Conservation (phyloP, 805 yeast species). For the Barnettozyma vustinii region DNA sequence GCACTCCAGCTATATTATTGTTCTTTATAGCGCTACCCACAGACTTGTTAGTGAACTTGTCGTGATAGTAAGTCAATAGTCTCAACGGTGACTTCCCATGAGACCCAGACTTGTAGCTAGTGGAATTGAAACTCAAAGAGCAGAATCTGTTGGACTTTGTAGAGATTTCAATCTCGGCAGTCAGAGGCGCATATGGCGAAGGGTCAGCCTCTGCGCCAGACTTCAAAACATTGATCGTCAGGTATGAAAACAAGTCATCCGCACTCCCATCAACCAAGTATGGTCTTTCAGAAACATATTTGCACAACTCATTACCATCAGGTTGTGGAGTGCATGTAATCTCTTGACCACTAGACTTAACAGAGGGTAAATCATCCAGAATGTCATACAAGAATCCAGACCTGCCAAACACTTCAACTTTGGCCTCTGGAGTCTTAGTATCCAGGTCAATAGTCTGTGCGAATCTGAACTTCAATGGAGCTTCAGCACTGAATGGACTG, state of each 20-base stretch:
- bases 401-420: slow-evolving; percentile 47
- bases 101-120: slow-evolving; percentile 31
- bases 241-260: slow-evolving; percentile 35
- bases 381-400: slow-evolving; percentile 41
- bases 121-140: slow-evolving; percentile 50
- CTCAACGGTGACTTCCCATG: slow-evolving; percentile 55
- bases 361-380: slow-evolving; percentile 59
- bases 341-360: slow-evolving; percentile 31
- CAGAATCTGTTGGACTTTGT: slow-evolving; percentile 64
- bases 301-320: slow-evolving; percentile 50
- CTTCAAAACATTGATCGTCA: slow-evolving; percentile 45
- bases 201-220: slow-evolving; percentile 40
- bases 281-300: slow-evolving; percentile 45
- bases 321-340: slow-evolving; percentile 32
- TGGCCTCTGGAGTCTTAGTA: slow-evolving; percentile 21
- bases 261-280: slow-evolving; percentile 37
- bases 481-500: slow-evolving; percentile 52
- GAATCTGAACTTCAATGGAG: slow-evolving; percentile 72
- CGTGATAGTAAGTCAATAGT: slow-evolving; percentile 47
- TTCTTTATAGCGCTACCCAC: background rate
- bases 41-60: slow-evolving; percentile 14
- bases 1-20: slow-evolving; percentile 7
- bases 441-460: slow-evolving; percentile 54
- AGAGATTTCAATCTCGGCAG: slow-evolving; percentile 54
- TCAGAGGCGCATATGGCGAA: slow-evolving; percentile 58